A percentile compares a stretch with the other conserved stretches of the same genome.
Conservation (phyloP, 495 filamentous ascomycete genomes). For the Astrothelium macrocarpum region DNA sequence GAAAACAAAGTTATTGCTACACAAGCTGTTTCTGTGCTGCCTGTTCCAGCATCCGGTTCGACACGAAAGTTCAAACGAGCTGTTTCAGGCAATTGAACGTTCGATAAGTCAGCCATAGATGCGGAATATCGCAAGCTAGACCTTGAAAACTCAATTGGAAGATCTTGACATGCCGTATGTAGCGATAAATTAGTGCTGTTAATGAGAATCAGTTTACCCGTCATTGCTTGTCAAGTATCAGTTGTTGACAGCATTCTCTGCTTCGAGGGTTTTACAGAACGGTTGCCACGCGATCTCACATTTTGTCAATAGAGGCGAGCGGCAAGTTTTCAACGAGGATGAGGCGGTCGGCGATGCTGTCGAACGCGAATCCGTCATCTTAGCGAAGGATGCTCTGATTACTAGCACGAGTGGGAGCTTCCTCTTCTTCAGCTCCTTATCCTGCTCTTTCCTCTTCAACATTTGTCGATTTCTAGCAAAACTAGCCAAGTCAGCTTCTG, state of each 20-base stretch:
- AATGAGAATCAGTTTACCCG: background rate
- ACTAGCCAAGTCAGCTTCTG: background rate
- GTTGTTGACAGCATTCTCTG: background rate
- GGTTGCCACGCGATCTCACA: background rate
- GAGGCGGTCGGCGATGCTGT: background rate
- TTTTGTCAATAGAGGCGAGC: background rate
- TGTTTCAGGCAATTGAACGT: background rate
- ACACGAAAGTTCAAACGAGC: background rate
- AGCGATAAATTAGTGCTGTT: background rate
- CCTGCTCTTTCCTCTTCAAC: background rate
- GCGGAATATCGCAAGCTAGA: background rate
- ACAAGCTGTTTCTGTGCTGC: background rate
- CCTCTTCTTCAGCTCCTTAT: background rate
- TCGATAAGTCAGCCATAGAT: background rate
- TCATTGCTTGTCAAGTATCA: background rate
- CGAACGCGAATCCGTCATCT: background rate
- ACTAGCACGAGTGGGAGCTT: background rate
- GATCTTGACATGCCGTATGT: background rate
- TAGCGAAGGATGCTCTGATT: background rate
- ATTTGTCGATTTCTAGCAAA: background rate
- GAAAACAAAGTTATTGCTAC: background rate
- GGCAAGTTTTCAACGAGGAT: background rate
- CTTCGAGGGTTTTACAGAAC: background rate
- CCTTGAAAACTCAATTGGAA: background rate
- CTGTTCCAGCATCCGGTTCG: background rate